A percentile compares a stretch with the other conserved stretches of the same genome.
Evolutionary conservation across 23 red algal species (phyloP).

Genomic region (Chondrus crispus): DNA sequence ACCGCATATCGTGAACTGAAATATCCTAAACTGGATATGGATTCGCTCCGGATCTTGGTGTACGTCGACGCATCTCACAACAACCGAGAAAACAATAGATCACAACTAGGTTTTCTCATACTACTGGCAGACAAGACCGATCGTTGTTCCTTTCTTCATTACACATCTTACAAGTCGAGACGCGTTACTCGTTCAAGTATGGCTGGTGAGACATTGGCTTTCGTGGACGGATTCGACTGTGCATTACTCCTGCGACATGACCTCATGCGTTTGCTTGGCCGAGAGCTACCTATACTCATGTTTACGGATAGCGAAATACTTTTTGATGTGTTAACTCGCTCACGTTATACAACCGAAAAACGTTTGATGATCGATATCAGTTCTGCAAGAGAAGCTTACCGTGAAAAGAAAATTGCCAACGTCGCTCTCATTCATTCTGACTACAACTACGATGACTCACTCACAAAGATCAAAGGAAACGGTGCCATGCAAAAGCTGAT

Average conservation of each 20-base stretch:
- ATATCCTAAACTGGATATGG: not conserved
- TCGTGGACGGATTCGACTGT: not conserved
- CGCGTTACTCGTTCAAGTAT: not conserved
- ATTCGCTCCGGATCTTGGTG: not conserved
- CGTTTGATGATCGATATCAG: not conserved
- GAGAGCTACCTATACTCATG: not conserved
- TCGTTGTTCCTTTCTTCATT: not conserved
- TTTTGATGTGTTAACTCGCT: not conserved
- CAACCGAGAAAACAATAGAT: not conserved
- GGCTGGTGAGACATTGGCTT: not conserved
- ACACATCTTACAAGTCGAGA: not conserved
- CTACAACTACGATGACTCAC: not conserved
- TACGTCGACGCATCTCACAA: not conserved
- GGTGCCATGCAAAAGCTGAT: not conserved
- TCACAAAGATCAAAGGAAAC: conserved; percentile 5
- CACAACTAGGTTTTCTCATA: not conserved
- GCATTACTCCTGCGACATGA: not conserved
- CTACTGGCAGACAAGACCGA: not conserved
- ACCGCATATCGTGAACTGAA: too few species aligned
- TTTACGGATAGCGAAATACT: not conserved
- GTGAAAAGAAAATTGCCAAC: not conserved
- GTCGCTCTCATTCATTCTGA: not conserved
- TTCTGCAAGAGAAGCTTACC: not conserved
- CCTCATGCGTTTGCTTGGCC: not conserved
- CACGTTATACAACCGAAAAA: not conserved